Evolutionary conservation across 2,329 filamentous ascomycete species (phyloP), one percentile per base, ranked within the genome.

Genomic region (Arthrobotrys pseudoclavata): DNA sequence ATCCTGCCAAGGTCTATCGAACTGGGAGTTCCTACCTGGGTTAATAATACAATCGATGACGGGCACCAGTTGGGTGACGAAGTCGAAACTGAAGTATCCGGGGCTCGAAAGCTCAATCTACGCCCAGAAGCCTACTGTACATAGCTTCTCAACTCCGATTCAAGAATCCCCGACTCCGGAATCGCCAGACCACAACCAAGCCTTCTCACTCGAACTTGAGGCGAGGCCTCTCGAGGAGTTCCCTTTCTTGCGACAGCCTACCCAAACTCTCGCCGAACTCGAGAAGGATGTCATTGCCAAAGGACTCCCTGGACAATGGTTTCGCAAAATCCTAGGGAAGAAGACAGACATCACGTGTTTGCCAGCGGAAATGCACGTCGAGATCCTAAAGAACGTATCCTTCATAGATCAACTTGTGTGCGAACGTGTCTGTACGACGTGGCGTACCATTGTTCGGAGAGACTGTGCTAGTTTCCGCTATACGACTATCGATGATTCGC

Each of bases 331-430:
- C 9, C 22, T 37, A 10, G 40, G 37, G 10, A 60, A 61, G 60
- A 57, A 40, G 13, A 66, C 72, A 0, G 72, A 76, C 37, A 66
- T 76, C 22, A 76, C 74, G 1, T 70, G 67, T 20, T 61, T 77
- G n/a, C 74, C 74, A 6, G 60, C 45, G 6, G 74, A 77, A 52
- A 47, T 77, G 10, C 74, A 77, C 31, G 37, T 62, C 6, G 61
- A 77, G 7, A 77, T 77, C 26, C 26, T 77, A 0, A 67, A 60
- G 13, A 53, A 71, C 6, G 61, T 77, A 5, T 45, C 42, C 1
- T 77, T 71, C 34, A 13, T 71, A 1, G 74, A 77, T 15, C 74
- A 77, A 24, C 34, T 77, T 24, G 18, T 63, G n/a, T 77, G 74
- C 37, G 74, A 77, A 22, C 29, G 67, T 42, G 74, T 71, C 1